Conservation (phyloP, 2,329 filamentous ascomycete species). For the Fusarium dimerum region DNA sequence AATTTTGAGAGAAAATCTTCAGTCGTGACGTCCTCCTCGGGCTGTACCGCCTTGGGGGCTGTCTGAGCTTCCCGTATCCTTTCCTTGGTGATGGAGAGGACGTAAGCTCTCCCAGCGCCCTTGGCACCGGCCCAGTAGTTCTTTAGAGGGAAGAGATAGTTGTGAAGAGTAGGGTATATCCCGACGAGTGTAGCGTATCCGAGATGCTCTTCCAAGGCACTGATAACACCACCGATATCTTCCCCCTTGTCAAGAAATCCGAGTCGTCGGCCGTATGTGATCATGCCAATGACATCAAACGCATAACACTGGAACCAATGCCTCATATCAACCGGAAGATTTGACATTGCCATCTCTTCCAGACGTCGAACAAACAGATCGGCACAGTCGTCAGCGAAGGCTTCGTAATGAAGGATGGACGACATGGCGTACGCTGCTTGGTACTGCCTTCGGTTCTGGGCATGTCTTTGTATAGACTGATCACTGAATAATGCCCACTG, state of each 20-base stretch:
- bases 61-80: conserved; percentile 15
- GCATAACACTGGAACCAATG: conserved; percentile 42
- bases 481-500: conserved; percentile 33
- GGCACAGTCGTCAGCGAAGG: conserved; percentile 34
- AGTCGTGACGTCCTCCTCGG: conserved; percentile 3
- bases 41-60: conserved; percentile 9
- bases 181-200: conserved; percentile 29
- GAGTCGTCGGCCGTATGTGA: conserved; percentile 37
- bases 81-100: conserved; percentile 16
- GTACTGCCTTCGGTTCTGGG: conserved; percentile 28
- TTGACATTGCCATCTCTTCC: conserved; percentile 22
- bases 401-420: conserved; percentile 35
- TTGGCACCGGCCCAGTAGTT: conserved; percentile 23
- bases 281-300: conserved; percentile 41
- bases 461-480: conserved; percentile 27
- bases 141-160: conserved; percentile 14
- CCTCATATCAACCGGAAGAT: conserved; percentile 29
- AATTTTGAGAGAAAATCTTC: conserved; percentile 27
- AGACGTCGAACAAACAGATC: conserved; percentile 32
- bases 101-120: conserved; percentile 14
- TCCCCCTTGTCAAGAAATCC: conserved; percentile 39
- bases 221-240: conserved; percentile 33
- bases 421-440: conserved; percentile 36
- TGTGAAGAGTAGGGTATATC: conserved; percentile 20
- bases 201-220: conserved; percentile 24